Evolutionary conservation across 805 yeast genomes (phyloP), one percentile per base, ranked within the genome.

Genomic region (Cephaloascus fragrans): DNA sequence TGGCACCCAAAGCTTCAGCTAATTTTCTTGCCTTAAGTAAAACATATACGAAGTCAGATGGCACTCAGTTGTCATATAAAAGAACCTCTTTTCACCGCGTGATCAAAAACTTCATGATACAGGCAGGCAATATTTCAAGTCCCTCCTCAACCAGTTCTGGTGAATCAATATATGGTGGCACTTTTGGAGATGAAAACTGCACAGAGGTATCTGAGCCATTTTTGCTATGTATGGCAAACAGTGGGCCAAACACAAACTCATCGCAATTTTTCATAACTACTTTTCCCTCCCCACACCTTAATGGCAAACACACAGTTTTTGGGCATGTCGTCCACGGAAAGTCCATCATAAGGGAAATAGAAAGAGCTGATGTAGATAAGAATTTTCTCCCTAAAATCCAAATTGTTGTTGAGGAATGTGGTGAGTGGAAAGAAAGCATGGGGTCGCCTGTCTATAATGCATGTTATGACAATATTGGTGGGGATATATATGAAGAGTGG

Each of bases 181-280:
- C 49, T 17, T 77, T 77, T 45, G 69, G 62, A 19, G 82, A 77
- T 48, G 93, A 83, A 52, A 81, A 83, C 52, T 35, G 63, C 17
- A 59, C 50, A 0, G 67, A 59, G 18, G 46, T 66, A 5, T 40
- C 67, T n/a, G 75, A 70, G 2, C 67, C 79, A 1, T 72, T 72
- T 45, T 55, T 72, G 43, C 53, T 78, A 8, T 82, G 84, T 26
- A 74, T 81, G 83, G 84, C 86, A 3, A 80, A 78, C 47, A 56
- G 64, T 16, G 82, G 79, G 3, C 47, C 52, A 3, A 49, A 71
- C 40, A 55, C 79, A 10, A 80, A 80, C 46, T 67, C 72, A 17
- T 73, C 85, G 0, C 89, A 81, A 51, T 83, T 83, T 51, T 83
- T 83, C 51, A 79, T 84, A 34, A 74, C 80, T 9, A 79, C 88